These are phyloP conservation scores for Ceratobasidium sp. DNA, from an alignment of 1,284 basidiomycete genomes.

Conservation along the genomic window DNA sequence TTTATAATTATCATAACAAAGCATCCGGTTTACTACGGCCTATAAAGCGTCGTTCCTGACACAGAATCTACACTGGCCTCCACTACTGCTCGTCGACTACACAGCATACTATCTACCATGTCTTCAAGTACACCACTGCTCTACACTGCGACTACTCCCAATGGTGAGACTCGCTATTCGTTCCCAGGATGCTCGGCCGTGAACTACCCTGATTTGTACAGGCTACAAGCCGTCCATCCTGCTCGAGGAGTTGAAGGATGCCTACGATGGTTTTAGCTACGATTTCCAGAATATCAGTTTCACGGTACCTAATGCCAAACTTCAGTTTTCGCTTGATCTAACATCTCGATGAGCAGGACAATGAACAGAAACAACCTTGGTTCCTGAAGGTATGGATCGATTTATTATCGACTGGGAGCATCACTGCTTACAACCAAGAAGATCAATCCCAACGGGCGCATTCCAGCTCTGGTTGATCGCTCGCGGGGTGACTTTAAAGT, in stretches of 20 bases:
- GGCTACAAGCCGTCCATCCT: conserved; percentile 62
- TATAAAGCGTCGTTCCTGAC: neutral
- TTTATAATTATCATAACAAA: neutral
- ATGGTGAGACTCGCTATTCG: conserved; percentile 60
- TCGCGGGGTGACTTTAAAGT: conserved; percentile 67
- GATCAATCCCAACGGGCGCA: conserved; percentile 76
- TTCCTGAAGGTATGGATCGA: conserved; percentile 61
- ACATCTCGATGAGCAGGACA: conserved; percentile 53
- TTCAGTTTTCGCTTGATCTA: neutral
- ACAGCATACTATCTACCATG: conserved; percentile 33
- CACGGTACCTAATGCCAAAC: neutral
- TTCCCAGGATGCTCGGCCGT: neutral
- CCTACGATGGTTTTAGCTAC: conserved; percentile 71
- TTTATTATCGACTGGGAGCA: too few relatives aligned
- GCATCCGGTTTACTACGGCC: neutral
- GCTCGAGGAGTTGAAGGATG: conserved; percentile 77
- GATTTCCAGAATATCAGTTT: conserved; percentile 70
- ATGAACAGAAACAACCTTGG: conserved; percentile 71
- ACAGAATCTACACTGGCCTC: neutral
- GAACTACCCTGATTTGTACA: conserved; percentile 42
- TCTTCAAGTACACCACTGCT: conserved; percentile 67
- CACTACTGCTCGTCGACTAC: neutral
- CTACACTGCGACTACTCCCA: conserved; percentile 75
- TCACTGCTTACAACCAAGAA: conserved; percentile 49
- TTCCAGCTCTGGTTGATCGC: conserved; percentile 70